phyloP scores from a whole-genome alignment of 306 rosid species.

The Gynostemma pentaphyllum region DNA sequence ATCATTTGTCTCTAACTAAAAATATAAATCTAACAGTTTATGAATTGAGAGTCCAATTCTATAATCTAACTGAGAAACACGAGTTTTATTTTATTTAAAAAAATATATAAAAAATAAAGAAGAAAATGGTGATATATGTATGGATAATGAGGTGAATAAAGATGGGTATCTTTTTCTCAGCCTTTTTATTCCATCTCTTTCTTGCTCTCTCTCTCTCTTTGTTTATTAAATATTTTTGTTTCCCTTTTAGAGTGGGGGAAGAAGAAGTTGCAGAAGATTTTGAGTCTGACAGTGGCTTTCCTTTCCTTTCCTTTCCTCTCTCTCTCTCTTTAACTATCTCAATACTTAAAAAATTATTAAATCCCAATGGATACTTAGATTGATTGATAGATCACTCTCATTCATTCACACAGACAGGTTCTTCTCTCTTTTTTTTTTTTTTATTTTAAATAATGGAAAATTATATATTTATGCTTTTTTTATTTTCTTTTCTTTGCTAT shows the following conservation, averaged over 20 bases:
- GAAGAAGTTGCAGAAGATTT: conserved; percentile 54
- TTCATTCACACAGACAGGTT: conserved; percentile 8
- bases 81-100: background rate
- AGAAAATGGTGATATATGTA: conserved; percentile 23
- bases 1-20: too few species aligned
- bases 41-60: too few species aligned
- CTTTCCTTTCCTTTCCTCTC: conserved; percentile 16
- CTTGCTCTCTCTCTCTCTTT: conserved; percentile 20
- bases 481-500: conserved; percentile 18
- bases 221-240: conserved; percentile 24
- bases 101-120: background rate
- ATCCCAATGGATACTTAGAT: background rate
- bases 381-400: background rate
- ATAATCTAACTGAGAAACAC: too few species aligned
- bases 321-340: conserved; percentile 19
- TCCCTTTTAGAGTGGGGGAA: conserved; percentile 29
- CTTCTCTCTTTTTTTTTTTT: conserved; percentile 1
- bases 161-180: conserved; percentile 53
- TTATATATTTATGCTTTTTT: too few species aligned
- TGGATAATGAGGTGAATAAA: conserved; percentile 60
- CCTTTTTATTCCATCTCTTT: conserved; percentile 31
- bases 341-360: conserved; percentile 1
- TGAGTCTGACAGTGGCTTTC: conserved; percentile 69
- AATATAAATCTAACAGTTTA: too few species aligned
- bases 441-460: conserved; percentile 30